phyloP scores from a whole-genome alignment of 1,139 yeast species.

The Geotrichum phurueaensis region DNA sequence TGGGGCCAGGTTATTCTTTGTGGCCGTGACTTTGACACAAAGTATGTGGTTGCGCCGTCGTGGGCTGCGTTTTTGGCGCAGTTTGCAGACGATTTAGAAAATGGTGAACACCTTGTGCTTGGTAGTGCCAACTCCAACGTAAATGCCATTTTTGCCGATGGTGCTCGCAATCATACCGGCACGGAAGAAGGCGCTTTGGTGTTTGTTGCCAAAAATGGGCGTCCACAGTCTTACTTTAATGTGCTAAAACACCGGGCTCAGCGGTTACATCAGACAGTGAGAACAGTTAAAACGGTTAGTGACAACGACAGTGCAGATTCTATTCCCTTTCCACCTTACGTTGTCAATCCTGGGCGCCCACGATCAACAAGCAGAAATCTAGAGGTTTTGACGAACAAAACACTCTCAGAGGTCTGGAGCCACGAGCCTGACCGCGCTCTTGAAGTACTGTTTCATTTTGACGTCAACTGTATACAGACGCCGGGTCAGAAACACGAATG shows the following conservation, averaged over 20 bases:
- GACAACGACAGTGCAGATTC: not conserved
- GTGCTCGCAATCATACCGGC: constrained; percentile 34
- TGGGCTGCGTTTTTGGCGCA: constrained; percentile 78
- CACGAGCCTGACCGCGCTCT: not conserved
- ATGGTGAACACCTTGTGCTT: constrained; percentile 59
- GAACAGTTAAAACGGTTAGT: not conserved
- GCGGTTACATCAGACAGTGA: constrained; percentile 22
- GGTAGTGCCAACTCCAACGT: constrained; percentile 26
- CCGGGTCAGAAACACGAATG: too few relatives aligned
- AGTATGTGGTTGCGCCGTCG: constrained; percentile 67
- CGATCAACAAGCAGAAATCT: not conserved
- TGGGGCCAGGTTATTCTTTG: constrained; percentile 82
- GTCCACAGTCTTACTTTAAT: constrained; percentile 50
- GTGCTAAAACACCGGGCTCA: constrained; percentile 48
- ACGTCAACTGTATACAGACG: not conserved
- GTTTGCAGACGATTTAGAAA: constrained; percentile 79
- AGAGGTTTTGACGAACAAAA: not conserved
- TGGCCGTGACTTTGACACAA: constrained; percentile 85
- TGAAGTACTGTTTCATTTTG: not conserved
- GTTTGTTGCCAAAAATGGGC: constrained; percentile 49
- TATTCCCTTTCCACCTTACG: not conserved
- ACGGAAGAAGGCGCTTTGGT: constrained; percentile 61
- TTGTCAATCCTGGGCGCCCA: not conserved
- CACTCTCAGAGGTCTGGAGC: not conserved
- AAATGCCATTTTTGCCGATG: not conserved